Evolutionary conservation across 2,329 filamentous ascomycete genomes (phyloP), one percentile per base, ranked within the genome.

Genomic region (Beauveria caledonica): DNA sequence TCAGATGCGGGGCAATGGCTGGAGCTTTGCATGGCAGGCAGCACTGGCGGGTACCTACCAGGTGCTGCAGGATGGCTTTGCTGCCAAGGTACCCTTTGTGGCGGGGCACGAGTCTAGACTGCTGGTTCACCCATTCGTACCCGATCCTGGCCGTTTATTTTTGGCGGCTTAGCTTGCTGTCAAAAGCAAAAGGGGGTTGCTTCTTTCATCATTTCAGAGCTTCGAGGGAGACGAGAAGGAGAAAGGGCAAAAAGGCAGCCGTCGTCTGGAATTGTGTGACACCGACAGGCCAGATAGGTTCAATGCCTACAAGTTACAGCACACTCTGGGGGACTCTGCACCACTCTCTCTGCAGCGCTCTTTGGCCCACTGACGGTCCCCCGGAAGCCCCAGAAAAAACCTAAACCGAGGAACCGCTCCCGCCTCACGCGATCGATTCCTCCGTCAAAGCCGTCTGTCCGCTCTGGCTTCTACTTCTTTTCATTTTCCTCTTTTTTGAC

Each of bases 361-460:
- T 44, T 36, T 21, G 57, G 36, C 27, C 57, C 57, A 52, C 57
- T 52, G 57, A 44, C 48, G 45, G 33, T 17, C 21, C 44, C 53
- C 53, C 39, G 19, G 53, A 39, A 29, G 60, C 53, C 54, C 60
- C 60, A 58, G 60, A 61, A 58, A 58, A 58, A 61, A 56, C 25
- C 53, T 61, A 61, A 61, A 53, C 60, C 53, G 60, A 61, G 60
- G 53, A 36, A 33, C 59, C 51, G 50, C 51, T 56, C 15, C 60
- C 52, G 52, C 60, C 60, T 62, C 60, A 62, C 56, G 56, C 60
- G 60, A 62, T 61, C 60, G 54, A 61, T 52, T 58, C 48, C 49
- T 53, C 39, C 19, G 13, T 21, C 58, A 49, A 55, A 45, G 50
- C 45, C 42, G 27, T 42, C 27, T 60, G 21, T 25, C 36, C 15